phyloP scores from a whole-genome alignment of 305 asterid genomes.

The Salvia sclarea region DNA sequence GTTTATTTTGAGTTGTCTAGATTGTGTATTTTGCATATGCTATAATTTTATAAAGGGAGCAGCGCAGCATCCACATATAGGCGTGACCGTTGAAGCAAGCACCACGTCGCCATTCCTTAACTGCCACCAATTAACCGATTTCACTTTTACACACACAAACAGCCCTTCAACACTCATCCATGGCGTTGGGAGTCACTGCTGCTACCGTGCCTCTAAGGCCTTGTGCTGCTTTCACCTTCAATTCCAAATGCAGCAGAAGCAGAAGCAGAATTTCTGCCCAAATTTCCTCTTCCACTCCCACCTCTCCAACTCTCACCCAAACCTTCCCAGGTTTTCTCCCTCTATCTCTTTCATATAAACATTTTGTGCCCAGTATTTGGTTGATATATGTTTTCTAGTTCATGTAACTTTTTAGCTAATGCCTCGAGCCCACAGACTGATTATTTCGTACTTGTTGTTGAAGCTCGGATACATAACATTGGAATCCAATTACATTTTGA shows the following conservation, averaged over 20 bases:
- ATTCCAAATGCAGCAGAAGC: slow-evolving; percentile 33
- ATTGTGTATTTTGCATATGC: background rate
- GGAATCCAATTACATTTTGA: too few species aligned
- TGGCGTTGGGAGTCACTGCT: slow-evolving; percentile 30
- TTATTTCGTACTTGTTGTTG: too few species aligned
- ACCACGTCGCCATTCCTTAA: slow-evolving; percentile 39
- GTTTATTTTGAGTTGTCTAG: too few species aligned
- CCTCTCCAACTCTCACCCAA: slow-evolving; percentile 34
- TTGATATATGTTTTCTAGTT: background rate
- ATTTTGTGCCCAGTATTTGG: background rate
- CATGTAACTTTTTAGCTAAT: background rate
- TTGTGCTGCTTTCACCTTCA: slow-evolving; percentile 23
- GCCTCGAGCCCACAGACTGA: too few species aligned
- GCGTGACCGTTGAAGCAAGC: slow-evolving; percentile 15
- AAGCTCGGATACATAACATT: too few species aligned
- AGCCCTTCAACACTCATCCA: slow-evolving; percentile 13
- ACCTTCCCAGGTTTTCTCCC: slow-evolving; percentile 43
- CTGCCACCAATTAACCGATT: background rate
- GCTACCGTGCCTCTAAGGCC: slow-evolving; percentile 12
- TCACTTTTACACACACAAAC: background rate
- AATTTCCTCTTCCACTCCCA: slow-evolving; percentile 31
- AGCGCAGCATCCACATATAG: slow-evolving; percentile 29
- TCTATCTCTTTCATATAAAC: background rate
- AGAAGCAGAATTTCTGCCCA: slow-evolving; percentile 29
- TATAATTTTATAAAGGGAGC: background rate